phyloP scores from a whole-genome alignment of 108 stramenopile species.

The Fistulifera pelliculosa region DNA sequence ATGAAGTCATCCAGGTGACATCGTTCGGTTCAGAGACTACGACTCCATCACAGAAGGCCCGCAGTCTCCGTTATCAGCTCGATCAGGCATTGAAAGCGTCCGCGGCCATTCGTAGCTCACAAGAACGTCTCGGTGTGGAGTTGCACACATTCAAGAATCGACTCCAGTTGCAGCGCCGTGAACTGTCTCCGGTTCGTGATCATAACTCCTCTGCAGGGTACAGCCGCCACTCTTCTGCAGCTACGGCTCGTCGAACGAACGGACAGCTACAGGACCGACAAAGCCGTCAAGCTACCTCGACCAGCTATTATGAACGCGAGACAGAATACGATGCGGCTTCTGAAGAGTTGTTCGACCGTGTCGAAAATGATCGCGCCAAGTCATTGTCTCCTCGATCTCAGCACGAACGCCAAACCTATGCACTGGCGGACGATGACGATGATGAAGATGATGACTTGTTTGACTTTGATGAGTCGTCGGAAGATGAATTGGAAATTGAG shows the following conservation, averaged over 20 bases:
- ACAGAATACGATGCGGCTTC: neutral
- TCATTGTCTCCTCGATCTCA: slow-evolving; percentile 2
- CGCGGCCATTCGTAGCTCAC: slow-evolving; percentile 20
- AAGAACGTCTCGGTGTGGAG: slow-evolving; percentile 29
- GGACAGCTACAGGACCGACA: no score
- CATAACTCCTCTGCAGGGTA: neutral
- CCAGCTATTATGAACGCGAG: neutral
- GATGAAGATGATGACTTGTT: neutral
- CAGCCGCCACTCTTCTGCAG: neutral
- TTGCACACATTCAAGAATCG: slow-evolving; percentile 28
- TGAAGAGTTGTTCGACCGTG: neutral
- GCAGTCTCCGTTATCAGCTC: slow-evolving; percentile 28
- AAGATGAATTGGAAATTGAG: neutral
- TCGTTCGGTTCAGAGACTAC: slow-evolving; percentile 8
- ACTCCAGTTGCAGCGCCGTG: slow-evolving; percentile 17
- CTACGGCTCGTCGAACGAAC: neutral
- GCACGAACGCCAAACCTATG: slow-evolving; percentile 1
- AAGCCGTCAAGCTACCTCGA: neutral
- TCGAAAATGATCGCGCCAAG: neutral
- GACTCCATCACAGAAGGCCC: slow-evolving; percentile 37
- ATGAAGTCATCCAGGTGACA: neutral
- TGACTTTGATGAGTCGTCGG: neutral
- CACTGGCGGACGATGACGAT: no score
- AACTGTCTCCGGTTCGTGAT: slow-evolving; percentile 1
- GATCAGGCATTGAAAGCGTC: slow-evolving; percentile 32